phyloP scores from a whole-genome alignment of 805 yeast species.

The Peterozyma toletana region DNA sequence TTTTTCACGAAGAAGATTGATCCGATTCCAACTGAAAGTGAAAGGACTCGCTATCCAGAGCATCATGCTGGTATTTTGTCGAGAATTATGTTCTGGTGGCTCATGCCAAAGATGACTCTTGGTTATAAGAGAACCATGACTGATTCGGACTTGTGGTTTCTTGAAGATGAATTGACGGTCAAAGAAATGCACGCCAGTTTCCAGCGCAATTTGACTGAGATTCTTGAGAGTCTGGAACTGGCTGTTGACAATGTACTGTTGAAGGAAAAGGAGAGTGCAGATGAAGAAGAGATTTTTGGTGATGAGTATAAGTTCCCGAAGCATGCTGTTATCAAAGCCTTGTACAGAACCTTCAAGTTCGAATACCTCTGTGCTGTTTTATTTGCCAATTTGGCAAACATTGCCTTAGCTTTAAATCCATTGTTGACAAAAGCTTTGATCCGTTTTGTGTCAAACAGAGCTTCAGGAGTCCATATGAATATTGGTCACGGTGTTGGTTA shows the following conservation, averaged over 20 bases:
- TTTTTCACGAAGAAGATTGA: conserved; percentile 26
- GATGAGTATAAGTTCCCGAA: conserved; percentile 23
- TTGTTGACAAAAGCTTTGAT: conserved; percentile 29
- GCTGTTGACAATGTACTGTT: conserved; percentile 17
- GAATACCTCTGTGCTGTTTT: conserved; percentile 39
- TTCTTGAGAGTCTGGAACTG: too few species aligned
- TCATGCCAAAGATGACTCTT: conserved; percentile 42
- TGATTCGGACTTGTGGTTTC: conserved; percentile 43
- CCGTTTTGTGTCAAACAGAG: conserved; percentile 26
- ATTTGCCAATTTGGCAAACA: conserved; percentile 25
- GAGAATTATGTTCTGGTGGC: conserved; percentile 49
- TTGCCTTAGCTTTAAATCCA: conserved; percentile 36
- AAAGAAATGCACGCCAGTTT: conserved; percentile 12
- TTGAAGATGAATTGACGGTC: conserved; percentile 28
- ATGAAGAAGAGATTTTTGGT: background rate
- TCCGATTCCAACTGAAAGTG: conserved; percentile 33
- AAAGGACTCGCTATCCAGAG: conserved; percentile 30
- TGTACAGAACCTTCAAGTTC: conserved; percentile 33
- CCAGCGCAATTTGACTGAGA: conserved; percentile 18
- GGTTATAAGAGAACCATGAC: conserved; percentile 60
- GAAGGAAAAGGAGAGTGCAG: conserved; percentile 19
- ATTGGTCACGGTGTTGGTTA: conserved; percentile 31
- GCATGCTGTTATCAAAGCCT: conserved; percentile 26
- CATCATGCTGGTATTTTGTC: conserved; percentile 23
- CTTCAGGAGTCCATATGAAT: conserved; percentile 13